phyloP scores from a whole-genome alignment of 768 basidiomycete species.

The Stropharia rugosoannulata region DNA sequence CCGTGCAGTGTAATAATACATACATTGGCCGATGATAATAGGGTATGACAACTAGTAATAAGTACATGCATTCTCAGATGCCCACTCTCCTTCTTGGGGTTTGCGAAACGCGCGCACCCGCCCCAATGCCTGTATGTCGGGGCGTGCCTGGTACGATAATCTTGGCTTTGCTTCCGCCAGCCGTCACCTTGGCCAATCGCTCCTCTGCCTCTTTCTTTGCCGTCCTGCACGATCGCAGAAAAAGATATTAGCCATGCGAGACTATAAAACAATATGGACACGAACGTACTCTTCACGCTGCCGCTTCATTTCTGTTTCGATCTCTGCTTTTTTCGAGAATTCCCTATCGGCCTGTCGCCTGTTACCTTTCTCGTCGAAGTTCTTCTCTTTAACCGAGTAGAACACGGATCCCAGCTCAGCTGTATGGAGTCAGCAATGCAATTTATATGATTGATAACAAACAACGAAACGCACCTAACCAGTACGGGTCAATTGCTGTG shows the following conservation, averaged over 20 bases:
- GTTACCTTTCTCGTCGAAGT: slow-evolving; percentile 87
- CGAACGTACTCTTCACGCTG: slow-evolving; percentile 70
- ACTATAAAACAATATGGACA: slow-evolving; percentile 4
- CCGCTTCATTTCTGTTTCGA: slow-evolving; percentile 89
- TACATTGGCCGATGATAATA: neutral
- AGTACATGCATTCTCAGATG: slow-evolving; percentile 40
- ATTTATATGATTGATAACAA: neutral
- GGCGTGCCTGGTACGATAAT: slow-evolving; percentile 84
- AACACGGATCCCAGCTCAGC: slow-evolving; percentile 95
- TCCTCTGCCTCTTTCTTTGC: slow-evolving; percentile 66
- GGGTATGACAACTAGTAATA: neutral
- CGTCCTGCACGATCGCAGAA: slow-evolving; percentile 35
- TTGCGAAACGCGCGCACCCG: slow-evolving; percentile 62
- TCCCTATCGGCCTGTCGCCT: slow-evolving; percentile 81
- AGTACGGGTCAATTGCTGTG: slow-evolving; percentile 96
- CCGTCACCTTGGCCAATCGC: slow-evolving; percentile 51
- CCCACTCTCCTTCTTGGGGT: slow-evolving; percentile 77
- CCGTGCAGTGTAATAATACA: neutral
- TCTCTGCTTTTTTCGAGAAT: slow-evolving; percentile 87
- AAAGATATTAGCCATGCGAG: neutral
- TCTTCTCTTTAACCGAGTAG: slow-evolving; percentile 97
- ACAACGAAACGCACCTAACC: slow-evolving; percentile 69
- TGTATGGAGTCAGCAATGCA: slow-evolving; percentile 26
- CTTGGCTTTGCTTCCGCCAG: slow-evolving; percentile 53
- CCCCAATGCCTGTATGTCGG: slow-evolving; percentile 64